phyloP scores from a whole-genome alignment of 345 rosid genomes.

The Arabidopsis arenosa region DNA sequence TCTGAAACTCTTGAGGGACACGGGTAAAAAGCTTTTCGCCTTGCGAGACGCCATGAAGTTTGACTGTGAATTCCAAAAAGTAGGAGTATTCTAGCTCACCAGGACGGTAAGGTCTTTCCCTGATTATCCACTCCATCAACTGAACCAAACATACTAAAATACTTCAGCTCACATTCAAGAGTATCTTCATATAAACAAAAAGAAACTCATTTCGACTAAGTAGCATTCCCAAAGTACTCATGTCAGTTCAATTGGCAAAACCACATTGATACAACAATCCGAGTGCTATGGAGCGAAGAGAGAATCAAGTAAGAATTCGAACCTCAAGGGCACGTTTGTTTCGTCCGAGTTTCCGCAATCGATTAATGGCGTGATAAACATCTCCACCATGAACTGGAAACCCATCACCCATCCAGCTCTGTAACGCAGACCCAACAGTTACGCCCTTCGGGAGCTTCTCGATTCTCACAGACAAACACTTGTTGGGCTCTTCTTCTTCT shows the following conservation, averaged over 20 bases:
- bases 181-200: not conserved
- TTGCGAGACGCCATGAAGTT: constrained; percentile 73
- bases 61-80: constrained; percentile 78
- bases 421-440: constrained; percentile 74
- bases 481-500: constrained; percentile 45
- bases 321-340: constrained; percentile 77
- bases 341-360: constrained; percentile 70
- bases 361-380: constrained; percentile 75
- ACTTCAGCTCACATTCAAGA: constrained; percentile 7
- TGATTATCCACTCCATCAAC: constrained; percentile 96
- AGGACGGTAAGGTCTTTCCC: constrained; percentile 83
- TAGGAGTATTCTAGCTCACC: constrained; percentile 90
- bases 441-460: constrained; percentile 70
- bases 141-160: constrained; percentile 38
- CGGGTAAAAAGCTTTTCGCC: constrained; percentile 75
- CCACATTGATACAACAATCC: constrained; percentile 5
- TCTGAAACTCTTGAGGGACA: constrained; percentile 83
- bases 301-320: constrained; percentile 6
- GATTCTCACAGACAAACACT: constrained; percentile 73
- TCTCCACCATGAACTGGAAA: constrained; percentile 79
- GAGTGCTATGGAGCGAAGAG: constrained; percentile 1
- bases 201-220: not conserved
- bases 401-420: constrained; percentile 89
- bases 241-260: not conserved
- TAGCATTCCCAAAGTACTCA: not conserved